Evolutionary conservation across 306 rosid species (phyloP), one percentile per base, ranked within the genome.

Genomic region (Cucumis cinereus): DNA sequence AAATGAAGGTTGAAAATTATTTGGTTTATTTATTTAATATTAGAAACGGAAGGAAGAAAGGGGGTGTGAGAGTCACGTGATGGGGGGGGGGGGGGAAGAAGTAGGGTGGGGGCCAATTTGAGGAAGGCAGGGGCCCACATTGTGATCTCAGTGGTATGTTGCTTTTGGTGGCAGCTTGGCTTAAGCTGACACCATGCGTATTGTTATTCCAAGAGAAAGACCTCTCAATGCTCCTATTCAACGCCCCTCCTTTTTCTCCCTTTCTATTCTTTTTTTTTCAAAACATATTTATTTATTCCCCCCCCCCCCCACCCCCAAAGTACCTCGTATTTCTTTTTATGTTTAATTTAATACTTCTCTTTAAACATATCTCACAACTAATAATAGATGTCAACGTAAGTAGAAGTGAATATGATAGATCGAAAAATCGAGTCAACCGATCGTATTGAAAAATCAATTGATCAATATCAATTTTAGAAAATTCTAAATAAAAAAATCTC

Each of bases 141-240:
- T 79, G 53, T 41, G 40, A 85, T 86, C 88, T 82, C 88, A 85
- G 86, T 79, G 91, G 80, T 63, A 83, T 77, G 90, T 83, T 90
- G 89, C 88, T 88, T 86, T 90, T 83, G 75, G 56, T 59, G 30
- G 90, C 86, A 84, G 86, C 86, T 79, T 71, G 36, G 83, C 80
- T 71, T 77, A 54, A 57, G 70, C 88, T 82, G 85, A 84, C 88
- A 84, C 73, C 63, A 71, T 50, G 76, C 59, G 40, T 45, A 71
- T 71, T 10, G 35, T 38, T 28, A 58, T 74, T 8, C 23, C 30
- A 50, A 59, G 87, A 81, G 80, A 79, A 26, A 75, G 88, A 84
- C 88, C 70, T 80, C 78, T 45, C 88, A 50, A 41, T 82, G 83
- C 74, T 19, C 55, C 49, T 33, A 62, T 62, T 62, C 70, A 59